Conservation (phyloP, 495 filamentous ascomycete genomes). For the Chaetomium tenue region DNA sequence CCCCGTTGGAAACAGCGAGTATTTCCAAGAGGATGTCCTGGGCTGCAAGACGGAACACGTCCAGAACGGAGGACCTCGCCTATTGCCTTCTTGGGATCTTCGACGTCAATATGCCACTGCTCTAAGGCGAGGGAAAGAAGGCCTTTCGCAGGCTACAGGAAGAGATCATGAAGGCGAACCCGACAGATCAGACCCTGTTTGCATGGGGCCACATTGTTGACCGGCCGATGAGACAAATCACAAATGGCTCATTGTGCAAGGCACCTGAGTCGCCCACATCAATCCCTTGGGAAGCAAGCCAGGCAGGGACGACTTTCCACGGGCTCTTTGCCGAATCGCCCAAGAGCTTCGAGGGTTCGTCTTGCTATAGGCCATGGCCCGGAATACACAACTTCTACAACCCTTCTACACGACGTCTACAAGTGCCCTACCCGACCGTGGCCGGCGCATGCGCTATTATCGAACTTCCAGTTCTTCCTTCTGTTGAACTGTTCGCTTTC, state of each 20-base stretch:
- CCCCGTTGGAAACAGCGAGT: neutral
- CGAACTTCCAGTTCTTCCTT: neutral
- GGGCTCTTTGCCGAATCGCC: neutral
- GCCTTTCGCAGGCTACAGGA: conserved; percentile 34
- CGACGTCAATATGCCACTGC: conserved; percentile 34
- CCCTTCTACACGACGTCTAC: neutral
- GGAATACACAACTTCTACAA: neutral
- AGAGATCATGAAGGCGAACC: conserved; percentile 28
- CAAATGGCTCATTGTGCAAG: neutral
- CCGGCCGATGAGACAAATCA: neutral
- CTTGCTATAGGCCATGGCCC: neutral
- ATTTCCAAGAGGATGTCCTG: conserved; percentile 35
- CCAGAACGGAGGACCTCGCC: conserved; percentile 35
- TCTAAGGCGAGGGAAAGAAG: conserved; percentile 40
- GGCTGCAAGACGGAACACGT: conserved; percentile 34
- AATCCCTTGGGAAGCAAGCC: neutral
- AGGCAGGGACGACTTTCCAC: neutral
- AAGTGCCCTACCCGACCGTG: neutral
- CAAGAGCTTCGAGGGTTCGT: neutral
- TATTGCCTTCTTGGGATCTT: conserved; percentile 42
- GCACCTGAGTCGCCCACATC: neutral
- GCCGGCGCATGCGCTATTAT: neutral
- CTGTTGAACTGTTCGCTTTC: neutral
- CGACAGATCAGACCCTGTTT: conserved; percentile 33
- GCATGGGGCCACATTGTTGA: conserved; percentile 23